Conservation (phyloP, 202 grass and related monocot species). For the Setaria italica region DNA sequence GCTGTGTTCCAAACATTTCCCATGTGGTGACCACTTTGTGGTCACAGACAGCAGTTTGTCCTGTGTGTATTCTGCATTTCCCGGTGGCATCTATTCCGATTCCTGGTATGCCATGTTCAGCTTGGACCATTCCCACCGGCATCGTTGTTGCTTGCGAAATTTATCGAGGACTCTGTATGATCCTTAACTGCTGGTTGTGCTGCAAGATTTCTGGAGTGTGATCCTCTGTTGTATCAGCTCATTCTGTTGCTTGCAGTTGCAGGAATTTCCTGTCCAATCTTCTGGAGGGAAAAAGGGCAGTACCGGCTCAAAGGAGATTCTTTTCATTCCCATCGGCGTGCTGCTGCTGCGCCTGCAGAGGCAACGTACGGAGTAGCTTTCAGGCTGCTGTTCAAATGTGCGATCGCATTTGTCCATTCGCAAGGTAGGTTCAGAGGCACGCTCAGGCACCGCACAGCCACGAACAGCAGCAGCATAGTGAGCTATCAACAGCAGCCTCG, state of each 20-base stretch:
- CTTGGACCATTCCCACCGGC: not conserved
- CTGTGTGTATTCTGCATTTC: conserved; percentile 47
- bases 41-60: not conserved
- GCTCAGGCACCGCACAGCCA: not conserved
- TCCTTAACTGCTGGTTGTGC: not conserved
- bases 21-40: conserved; percentile 30
- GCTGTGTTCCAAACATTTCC: conserved; percentile 27
- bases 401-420: not conserved
- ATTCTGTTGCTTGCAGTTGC: not conserved
- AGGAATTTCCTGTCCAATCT: not conserved
- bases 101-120: conserved; percentile 15
- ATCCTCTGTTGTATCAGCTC: not conserved
- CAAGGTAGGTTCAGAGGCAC: not conserved
- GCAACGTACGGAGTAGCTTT: not conserved
- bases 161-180: not conserved
- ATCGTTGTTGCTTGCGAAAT: not conserved
- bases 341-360: not conserved
- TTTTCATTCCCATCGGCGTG: not conserved
- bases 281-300: not conserved
- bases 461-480: not conserved
- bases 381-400: not conserved
- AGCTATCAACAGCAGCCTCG: not conserved
- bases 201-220: not conserved
- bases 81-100: conserved; percentile 40
- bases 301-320: not conserved